Evolutionary conservation across 495 filamentous ascomycete genomes (phyloP).

Genomic region (Evansstolkia leycettana): DNA sequence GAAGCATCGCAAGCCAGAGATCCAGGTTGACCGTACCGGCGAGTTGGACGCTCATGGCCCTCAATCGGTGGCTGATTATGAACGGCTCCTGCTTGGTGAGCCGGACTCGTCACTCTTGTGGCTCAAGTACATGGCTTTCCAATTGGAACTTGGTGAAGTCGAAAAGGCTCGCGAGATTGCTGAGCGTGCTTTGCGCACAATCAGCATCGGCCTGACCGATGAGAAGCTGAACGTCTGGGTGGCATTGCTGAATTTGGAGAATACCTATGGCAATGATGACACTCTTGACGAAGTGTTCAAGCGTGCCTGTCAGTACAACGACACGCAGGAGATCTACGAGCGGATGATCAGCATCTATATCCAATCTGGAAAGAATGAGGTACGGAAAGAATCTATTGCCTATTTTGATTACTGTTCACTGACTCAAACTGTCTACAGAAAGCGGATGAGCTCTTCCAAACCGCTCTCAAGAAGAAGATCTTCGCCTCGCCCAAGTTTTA

Average conservation of each 20-base stretch:
- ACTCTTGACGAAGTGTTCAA: constrained; percentile 80
- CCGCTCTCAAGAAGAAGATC: constrained; percentile 78
- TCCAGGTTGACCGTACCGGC: constrained; percentile 76
- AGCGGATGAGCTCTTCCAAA: constrained; percentile 81
- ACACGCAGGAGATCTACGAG: constrained; percentile 81
- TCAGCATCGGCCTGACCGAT: constrained; percentile 71
- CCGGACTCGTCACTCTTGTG: constrained; percentile 82
- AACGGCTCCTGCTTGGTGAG: constrained; percentile 82
- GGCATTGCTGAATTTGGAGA: constrained; percentile 86
- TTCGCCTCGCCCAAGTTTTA: constrained; percentile 65
- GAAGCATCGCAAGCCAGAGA: constrained; percentile 64
- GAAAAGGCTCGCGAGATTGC: constrained; percentile 76
- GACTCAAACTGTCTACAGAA: constrained; percentile 37
- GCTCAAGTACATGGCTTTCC: constrained; percentile 95
- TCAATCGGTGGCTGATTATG: constrained; percentile 79
- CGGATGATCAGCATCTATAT: constrained; percentile 88
- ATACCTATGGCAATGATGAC: constrained; percentile 76
- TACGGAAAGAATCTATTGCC: constrained; percentile 20
- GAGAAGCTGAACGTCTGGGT: constrained; percentile 95
- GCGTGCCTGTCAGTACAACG: constrained; percentile 87
- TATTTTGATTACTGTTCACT: not conserved
- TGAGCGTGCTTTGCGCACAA: constrained; percentile 77
- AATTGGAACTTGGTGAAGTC: constrained; percentile 80
- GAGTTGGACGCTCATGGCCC: constrained; percentile 85
- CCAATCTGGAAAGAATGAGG: constrained; percentile 66